Percentiles rank a stretch among this genome's conserved stretches.
These are phyloP conservation scores for Spergularia azorica DNA, from an alignment of 179 eudicot species.

Conservation along the genomic window DNA sequence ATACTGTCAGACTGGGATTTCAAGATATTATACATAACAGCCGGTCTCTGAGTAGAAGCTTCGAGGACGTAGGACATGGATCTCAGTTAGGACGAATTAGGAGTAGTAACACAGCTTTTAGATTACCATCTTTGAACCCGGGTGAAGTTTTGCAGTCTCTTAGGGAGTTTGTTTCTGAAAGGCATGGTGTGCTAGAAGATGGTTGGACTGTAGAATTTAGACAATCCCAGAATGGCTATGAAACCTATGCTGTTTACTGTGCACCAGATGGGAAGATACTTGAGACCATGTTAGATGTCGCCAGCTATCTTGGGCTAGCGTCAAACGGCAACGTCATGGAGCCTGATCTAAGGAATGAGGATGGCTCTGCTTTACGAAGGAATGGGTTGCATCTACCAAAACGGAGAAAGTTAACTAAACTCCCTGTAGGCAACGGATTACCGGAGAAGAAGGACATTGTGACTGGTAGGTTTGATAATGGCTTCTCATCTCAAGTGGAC, in stretches of 20 bases:
- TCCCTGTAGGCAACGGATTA: slow-evolving; percentile 30
- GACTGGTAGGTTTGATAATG: slow-evolving; percentile 30
- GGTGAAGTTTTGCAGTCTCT: slow-evolving; percentile 60
- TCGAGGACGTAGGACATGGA: slow-evolving; percentile 34
- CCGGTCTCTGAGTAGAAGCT: slow-evolving; percentile 33
- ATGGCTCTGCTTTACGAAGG: slow-evolving; percentile 36
- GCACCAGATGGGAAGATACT: slow-evolving; percentile 78
- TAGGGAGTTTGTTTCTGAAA: slow-evolving; percentile 53
- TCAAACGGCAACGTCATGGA: slow-evolving; percentile 36
- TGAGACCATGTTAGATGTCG: slow-evolving; percentile 74
- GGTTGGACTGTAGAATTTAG: slow-evolving; percentile 81
- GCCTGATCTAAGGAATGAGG: slow-evolving; percentile 44
- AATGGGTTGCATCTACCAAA: slow-evolving; percentile 43
- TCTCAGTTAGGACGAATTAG: slow-evolving; percentile 40
- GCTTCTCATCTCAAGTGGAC: slow-evolving; percentile 30
- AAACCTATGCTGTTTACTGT: slow-evolving; percentile 62
- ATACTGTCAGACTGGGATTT: slow-evolving; percentile 36
- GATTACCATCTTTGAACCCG: slow-evolving; percentile 34
- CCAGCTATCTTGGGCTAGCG: slow-evolving; percentile 56
- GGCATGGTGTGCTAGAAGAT: slow-evolving; percentile 46
- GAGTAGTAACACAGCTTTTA: slow-evolving; percentile 35
- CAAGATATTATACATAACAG: slow-evolving; percentile 37
- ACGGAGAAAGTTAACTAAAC: slow-evolving; percentile 39
- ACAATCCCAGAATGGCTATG: slow-evolving; percentile 48
- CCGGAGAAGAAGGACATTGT: slow-evolving; percentile 30